Conservation (phyloP, 129 eudicot genomes). For the Artemisia argyi region DNA sequence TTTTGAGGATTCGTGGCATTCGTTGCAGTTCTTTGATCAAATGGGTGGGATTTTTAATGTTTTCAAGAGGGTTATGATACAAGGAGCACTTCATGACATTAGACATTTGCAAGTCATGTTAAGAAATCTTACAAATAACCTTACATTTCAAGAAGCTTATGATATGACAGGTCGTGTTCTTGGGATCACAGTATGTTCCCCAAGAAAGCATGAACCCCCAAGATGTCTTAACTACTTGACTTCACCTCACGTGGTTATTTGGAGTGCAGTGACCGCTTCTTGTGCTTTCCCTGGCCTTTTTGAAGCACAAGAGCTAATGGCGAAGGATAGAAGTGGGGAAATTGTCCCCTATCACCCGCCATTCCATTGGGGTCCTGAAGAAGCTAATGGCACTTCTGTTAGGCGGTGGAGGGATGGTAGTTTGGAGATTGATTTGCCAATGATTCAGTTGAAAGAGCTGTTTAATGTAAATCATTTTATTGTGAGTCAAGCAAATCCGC, state of each 20-base stretch:
- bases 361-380: constrained; percentile 76
- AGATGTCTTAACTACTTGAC: constrained; percentile 93
- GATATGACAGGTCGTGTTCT: constrained; percentile 95
- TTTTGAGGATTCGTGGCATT: constrained; percentile 90
- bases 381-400: constrained; percentile 52
- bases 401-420: constrained; percentile 99
- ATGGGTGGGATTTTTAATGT: constrained; percentile 80
- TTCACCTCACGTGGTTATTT: constrained; percentile 92
- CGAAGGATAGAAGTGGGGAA: constrained; percentile 82
- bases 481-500: constrained; percentile 98
- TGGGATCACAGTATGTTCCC: constrained; percentile 94
- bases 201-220: constrained; percentile 94
- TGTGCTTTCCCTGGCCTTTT: constrained; percentile 99
- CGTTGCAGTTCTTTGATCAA: constrained; percentile 87
- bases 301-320: constrained; percentile 98
- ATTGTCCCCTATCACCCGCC: constrained; percentile 98
- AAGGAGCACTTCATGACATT: constrained; percentile 88
- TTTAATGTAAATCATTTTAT: constrained; percentile 98
- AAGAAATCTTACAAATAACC: constrained; percentile 77
- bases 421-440: constrained; percentile 92
- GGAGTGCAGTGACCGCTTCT: constrained; percentile 99
- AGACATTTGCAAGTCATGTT: constrained; percentile 77
- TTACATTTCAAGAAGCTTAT: constrained; percentile 94
- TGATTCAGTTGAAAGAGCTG: constrained; percentile 94
- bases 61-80: constrained; percentile 80